Conservation (phyloP, 1,139 yeast genomes). For the Lizanozyma gosingica region DNA sequence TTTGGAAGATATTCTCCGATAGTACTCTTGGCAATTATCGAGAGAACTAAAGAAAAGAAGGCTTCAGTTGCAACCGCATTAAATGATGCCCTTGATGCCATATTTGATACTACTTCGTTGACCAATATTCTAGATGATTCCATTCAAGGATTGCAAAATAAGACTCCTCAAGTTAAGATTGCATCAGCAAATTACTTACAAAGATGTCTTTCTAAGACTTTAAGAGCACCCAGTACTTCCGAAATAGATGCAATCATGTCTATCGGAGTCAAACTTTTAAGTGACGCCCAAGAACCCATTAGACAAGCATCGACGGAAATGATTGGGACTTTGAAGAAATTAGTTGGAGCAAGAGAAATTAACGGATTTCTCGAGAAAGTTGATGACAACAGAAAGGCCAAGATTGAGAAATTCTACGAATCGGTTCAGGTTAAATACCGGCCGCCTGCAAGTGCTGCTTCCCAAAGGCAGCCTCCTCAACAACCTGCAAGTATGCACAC, state of each 20-base stretch:
- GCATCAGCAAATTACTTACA: slow-evolving; percentile 59
- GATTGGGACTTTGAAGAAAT: slow-evolving; percentile 76
- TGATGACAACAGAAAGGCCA: slow-evolving; percentile 65
- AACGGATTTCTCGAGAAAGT: slow-evolving; percentile 52
- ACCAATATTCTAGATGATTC: slow-evolving; percentile 57
- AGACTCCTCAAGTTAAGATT: slow-evolving; percentile 76
- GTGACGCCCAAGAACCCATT: slow-evolving; percentile 81
- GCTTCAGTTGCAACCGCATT: slow-evolving; percentile 68
- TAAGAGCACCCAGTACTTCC: slow-evolving; percentile 36
- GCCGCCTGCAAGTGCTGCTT: slow-evolving; percentile 5
- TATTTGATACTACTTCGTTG: slow-evolving; percentile 43
- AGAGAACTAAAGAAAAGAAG: slow-evolving; percentile 84
- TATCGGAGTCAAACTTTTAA: slow-evolving; percentile 49
- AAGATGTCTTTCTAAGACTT: slow-evolving; percentile 51
- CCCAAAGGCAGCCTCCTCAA: slow-evolving; percentile 5
- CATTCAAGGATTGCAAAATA: slow-evolving; percentile 54
- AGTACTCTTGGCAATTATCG: slow-evolving; percentile 59
- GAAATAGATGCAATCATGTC: slow-evolving; percentile 54
- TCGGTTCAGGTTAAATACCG: slow-evolving; percentile 45
- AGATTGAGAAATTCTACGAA: slow-evolving; percentile 54
- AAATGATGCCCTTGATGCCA: slow-evolving; percentile 53
- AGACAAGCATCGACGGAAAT: slow-evolving; percentile 73
- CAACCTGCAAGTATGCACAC: slow-evolving; percentile 4
- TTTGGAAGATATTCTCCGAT: slow-evolving; percentile 48
- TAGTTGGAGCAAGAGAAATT: slow-evolving; percentile 67